Conservation (phyloP, 106 monocot genomes). For the Acanthochlamys bracteata region DNA sequence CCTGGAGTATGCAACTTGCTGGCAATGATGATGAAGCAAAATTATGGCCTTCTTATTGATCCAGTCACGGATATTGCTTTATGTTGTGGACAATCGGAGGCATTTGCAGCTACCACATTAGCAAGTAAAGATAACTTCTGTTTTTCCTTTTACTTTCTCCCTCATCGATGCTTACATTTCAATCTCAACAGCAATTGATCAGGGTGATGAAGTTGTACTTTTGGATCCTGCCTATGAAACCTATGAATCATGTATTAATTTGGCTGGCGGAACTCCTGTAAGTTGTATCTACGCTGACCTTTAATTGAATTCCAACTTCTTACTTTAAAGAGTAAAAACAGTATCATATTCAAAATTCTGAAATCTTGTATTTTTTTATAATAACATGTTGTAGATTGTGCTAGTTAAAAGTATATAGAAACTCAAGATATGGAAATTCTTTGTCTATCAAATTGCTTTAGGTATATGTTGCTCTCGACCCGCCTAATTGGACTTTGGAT, state of each 20-base stretch:
- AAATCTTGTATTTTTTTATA: too few relatives aligned
- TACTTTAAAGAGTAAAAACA: too few relatives aligned
- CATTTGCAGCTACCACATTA: slow-evolving; percentile 75
- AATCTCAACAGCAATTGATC: slow-evolving; percentile 50
- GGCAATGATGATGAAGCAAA: slow-evolving; percentile 37
- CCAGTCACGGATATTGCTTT: slow-evolving; percentile 67
- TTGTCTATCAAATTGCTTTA: slow-evolving; percentile 4
- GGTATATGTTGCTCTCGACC: slow-evolving; percentile 83
- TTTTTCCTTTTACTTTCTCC: background rate
- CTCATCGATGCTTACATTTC: background rate
- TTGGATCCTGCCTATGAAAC: slow-evolving; percentile 96
- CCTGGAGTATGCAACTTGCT: slow-evolving; percentile 67
- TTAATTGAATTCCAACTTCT: background rate
- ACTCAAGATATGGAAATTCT: too few relatives aligned
- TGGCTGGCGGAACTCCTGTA: slow-evolving; percentile 86
- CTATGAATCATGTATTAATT: slow-evolving; percentile 56
- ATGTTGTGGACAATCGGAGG: slow-evolving; percentile 80
- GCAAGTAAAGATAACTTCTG: slow-evolving; percentile 33
- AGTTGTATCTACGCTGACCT: slow-evolving; percentile 9
- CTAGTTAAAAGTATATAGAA: too few relatives aligned
- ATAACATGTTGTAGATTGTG: too few relatives aligned
- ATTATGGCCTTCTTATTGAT: slow-evolving; percentile 42
- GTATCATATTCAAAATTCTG: too few relatives aligned
- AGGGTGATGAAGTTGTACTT: slow-evolving; percentile 73
- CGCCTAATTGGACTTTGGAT: slow-evolving; percentile 72